Evolutionary conservation across 2,329 filamentous ascomycete genomes (phyloP), one percentile per base, ranked within the genome.

Genomic region (Fusarium nygamai): DNA sequence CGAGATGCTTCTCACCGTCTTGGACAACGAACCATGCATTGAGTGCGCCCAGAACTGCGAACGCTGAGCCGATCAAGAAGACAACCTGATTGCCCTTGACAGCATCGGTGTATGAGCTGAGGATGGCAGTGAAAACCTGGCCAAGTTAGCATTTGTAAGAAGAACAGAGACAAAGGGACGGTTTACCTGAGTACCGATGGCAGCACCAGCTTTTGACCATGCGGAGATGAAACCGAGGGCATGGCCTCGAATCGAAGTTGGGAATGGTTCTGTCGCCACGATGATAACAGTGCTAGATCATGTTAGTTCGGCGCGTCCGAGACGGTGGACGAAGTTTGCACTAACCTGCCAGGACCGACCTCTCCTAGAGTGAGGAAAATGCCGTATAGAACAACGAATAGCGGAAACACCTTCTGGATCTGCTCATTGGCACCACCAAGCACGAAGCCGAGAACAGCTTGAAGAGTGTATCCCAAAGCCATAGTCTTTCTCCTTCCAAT

Each of bases 1-100:
- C 64, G 1, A 67, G 24, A 5, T 65, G 24, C 5, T 67, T 67
- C 3, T 67, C 50, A 1, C 64, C 64, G 1, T 67, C 64, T 3
- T 67, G 64, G 0, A 67, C 24, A n/a, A 67, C 43, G 13, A 67
- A 67, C 64, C 43, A 67, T 3, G 64, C 64, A 29, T 65, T 65
- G 0, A 67, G 8, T 0, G 61, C 61, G 0, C 64, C 64, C 1
- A 65, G 17, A 20, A 65, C 64, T 16, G 64, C 61, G 2, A 67
- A 67, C 1, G 50, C 43, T 1, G 64, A 67, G 1, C 64, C 64
- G 0, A 67, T 39, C 4, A 67, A 6, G 7, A 67, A 67, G 0
- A 46, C 64, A 3, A 65, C 64, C 12, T 65, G 64, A 7, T 67
- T 67, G 0, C 64, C 60, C 12, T 64, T 67, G 6, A 36, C 50